Conservation (phyloP, 108 stramenopile species). For the Stephanodiscus triporus region DNA sequence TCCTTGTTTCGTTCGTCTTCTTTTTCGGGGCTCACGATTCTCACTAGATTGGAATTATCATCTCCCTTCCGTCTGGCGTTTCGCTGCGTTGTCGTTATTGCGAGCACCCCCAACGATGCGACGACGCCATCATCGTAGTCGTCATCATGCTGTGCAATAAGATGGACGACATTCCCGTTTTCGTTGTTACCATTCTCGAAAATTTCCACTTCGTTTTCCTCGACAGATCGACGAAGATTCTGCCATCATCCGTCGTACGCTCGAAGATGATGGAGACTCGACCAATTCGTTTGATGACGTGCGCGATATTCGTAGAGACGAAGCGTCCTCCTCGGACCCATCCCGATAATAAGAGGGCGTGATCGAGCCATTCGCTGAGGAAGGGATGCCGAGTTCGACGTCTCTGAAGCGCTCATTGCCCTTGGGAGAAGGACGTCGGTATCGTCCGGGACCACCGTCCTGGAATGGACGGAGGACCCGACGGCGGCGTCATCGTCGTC, state of each 20-base stretch:
- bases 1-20: constrained; percentile 2
- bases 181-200: not conserved
- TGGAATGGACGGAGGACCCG: not conserved
- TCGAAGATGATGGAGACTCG: too few species aligned
- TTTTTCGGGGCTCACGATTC: constrained; percentile 37
- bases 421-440: not conserved
- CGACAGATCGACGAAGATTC: not conserved
- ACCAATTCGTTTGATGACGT: not conserved
- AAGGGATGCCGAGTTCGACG: not conserved
- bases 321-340: not conserved
- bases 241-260: not conserved
- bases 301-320: not conserved
- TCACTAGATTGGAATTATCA: not conserved
- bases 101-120: not conserved
- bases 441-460: not conserved
- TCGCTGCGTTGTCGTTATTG: not conserved
- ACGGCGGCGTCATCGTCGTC: not conserved
- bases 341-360: not conserved
- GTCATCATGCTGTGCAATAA: not conserved
- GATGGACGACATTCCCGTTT: not conserved
- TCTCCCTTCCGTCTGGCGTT: not conserved
- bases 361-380: not conserved
- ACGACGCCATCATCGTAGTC: not conserved
- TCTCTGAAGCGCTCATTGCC: not conserved
- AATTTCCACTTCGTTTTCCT: not conserved